Base-by-base conservation (phyloP, 176 grass and related monocot species). In the Aegilops longissima region DNA sequence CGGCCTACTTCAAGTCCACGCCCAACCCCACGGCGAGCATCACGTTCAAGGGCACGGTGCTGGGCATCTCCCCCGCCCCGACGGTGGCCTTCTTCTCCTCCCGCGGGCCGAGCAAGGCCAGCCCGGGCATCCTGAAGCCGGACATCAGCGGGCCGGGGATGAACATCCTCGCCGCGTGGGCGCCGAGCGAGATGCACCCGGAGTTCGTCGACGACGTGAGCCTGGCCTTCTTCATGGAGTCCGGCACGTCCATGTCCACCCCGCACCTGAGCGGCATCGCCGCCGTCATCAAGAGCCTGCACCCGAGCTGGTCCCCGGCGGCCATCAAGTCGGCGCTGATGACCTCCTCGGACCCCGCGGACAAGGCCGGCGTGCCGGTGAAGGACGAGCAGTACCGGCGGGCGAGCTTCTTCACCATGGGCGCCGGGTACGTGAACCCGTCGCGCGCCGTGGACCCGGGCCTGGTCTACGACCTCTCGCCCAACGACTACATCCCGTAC, bases 251-350 rank as follows among this genome's bases (percentile, higher is more conserved):
- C 1, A 95, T 95, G 93, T 83, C 93, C 9, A 95, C 93, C 30
- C 93, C 93, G 18, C 93, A 95, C 81, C 88, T 93, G 49, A 88
- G 87, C 77, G 93, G 93, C 14, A 89, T 95, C 51, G 93, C 93
- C 4, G 88, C 88, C 23, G 71, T 95, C 23, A 54, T 95, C 80
- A 95, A 90, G 80, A 93, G 91, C 83, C 35, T 90, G 6, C 93
- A 93, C 79, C 89, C 91, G 39, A 80, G 38, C 27, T 95, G 93
- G 93, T 93, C 91, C 10, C 91, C 91, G 1, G 86, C 93, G 8
- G 79, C 82, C 64, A 87, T 95, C 86, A 91, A 91, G 87, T 95
- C 91, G 10, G 91, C 93, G 77, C 93, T 95, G 24, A 93, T 95
- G 93, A 95, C 91, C 12, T 89, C 93, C 0, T 85, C 91, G 4